Percentiles rank a stretch among this genome's conserved stretches.
phyloP scores from a whole-genome alignment of 495 filamentous ascomycete genomes.

The Neurospora tetraspora region DNA sequence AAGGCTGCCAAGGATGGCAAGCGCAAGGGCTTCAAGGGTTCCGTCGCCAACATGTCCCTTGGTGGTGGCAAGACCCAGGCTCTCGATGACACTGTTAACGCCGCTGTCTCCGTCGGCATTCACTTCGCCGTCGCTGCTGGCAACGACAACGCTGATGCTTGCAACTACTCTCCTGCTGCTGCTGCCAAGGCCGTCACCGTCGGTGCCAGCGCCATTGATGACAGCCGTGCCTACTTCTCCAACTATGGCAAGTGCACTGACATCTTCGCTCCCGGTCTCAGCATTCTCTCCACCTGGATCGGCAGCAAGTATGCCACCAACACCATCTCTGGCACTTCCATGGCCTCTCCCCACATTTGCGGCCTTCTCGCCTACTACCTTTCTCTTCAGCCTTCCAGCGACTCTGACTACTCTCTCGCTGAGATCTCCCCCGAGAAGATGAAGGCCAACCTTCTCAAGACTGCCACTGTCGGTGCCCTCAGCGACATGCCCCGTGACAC shows the following conservation, averaged over 20 bases:
- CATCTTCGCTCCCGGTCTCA: constrained; percentile 96
- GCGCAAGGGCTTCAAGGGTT: constrained; percentile 95
- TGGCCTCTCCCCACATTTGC: constrained; percentile 96
- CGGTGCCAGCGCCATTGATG: constrained; percentile 82
- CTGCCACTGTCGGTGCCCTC: constrained; percentile 74
- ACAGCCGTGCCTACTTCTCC: constrained; percentile 99
- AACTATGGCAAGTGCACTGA: constrained; percentile 99
- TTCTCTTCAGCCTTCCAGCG: constrained; percentile 80
- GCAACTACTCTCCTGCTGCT: constrained; percentile 98
- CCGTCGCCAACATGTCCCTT: constrained; percentile 97
- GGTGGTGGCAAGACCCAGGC: constrained; percentile 90
- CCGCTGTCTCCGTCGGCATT: constrained; percentile 78
- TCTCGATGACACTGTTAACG: constrained; percentile 88
- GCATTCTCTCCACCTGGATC: constrained; percentile 96
- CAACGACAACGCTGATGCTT: constrained; percentile 97
- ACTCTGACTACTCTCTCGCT: constrained; percentile 82
- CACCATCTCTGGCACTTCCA: constrained; percentile 98
- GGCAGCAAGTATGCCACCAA: constrained; percentile 89
- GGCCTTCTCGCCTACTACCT: constrained; percentile 97
- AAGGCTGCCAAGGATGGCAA: constrained; percentile 70
- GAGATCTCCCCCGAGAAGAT: constrained; percentile 88
- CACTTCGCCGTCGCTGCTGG: constrained; percentile 98
- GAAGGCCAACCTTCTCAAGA: constrained; percentile 74
- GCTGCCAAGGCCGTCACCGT: constrained; percentile 92
- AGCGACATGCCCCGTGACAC: constrained; percentile 79